Evolutionary conservation across 2,329 filamentous ascomycete genomes (phyloP).

Genomic region (Coniella lustricola): DNA sequence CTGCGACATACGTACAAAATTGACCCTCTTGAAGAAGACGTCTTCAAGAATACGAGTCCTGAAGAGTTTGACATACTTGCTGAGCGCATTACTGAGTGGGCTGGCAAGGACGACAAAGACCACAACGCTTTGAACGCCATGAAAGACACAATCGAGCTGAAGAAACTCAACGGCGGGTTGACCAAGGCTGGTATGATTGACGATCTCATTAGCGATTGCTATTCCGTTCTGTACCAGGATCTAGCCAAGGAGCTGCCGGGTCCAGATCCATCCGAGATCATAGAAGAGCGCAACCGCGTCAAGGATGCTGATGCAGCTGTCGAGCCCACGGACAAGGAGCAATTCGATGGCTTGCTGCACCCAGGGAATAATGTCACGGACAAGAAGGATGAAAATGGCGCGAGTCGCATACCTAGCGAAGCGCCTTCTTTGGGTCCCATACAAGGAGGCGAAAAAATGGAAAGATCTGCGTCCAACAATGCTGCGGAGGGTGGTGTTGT

Average conservation of each 20-base stretch:
- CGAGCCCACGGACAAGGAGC: slow-evolving; percentile 22
- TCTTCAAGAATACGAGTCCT: slow-evolving; percentile 44
- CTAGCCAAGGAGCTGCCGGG: slow-evolving; percentile 54
- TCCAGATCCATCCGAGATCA: slow-evolving; percentile 38
- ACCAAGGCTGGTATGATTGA: slow-evolving; percentile 85
- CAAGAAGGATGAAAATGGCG: slow-evolving; percentile 5
- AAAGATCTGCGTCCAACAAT: slow-evolving; percentile 28
- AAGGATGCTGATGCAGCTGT: slow-evolving; percentile 34
- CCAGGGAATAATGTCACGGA: slow-evolving; percentile 16
- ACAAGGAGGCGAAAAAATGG: slow-evolving; percentile 27
- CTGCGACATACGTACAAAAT: slow-evolving; percentile 44
- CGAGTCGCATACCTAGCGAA: slow-evolving; percentile 12
- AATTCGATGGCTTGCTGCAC: slow-evolving; percentile 19
- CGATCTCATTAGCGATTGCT: slow-evolving; percentile 88
- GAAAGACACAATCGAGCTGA: slow-evolving; percentile 52
- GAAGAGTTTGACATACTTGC: slow-evolving; percentile 54
- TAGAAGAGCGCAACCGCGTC: slow-evolving; percentile 34
- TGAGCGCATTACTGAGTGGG: slow-evolving; percentile 50
- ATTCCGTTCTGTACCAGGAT: slow-evolving; percentile 67
- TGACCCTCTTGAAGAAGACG: slow-evolving; percentile 41
- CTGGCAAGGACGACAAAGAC: slow-evolving; percentile 30
- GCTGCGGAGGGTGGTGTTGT: slow-evolving; percentile 26
- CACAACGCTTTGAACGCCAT: slow-evolving; percentile 44
- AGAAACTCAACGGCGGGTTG: slow-evolving; percentile 73
- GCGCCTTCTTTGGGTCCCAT: slow-evolving; percentile 18